phyloP scores from a whole-genome alignment of 306 rosid species.

The Pueraria montana region DNA sequence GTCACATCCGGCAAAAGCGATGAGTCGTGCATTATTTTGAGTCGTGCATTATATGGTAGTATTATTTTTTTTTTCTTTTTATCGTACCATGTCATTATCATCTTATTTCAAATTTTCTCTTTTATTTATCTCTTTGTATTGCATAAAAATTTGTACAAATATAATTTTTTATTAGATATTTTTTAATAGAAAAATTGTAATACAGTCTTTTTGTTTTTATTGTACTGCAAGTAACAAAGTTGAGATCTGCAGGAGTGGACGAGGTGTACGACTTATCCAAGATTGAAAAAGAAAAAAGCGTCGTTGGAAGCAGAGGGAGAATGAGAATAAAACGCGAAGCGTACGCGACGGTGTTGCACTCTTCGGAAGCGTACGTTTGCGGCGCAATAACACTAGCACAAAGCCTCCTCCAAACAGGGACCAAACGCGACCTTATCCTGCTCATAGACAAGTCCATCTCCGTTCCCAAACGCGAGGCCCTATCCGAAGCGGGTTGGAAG shows the following conservation, averaged over 20 bases:
- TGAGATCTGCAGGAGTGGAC: slow-evolving; percentile 56
- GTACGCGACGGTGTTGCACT: slow-evolving; percentile 81
- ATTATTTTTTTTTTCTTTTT: no score
- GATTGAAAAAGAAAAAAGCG: slow-evolving; percentile 47
- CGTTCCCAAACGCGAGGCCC: slow-evolving; percentile 60
- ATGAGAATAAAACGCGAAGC: slow-evolving; percentile 65
- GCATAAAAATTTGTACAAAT: neutral
- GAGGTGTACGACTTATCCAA: slow-evolving; percentile 64
- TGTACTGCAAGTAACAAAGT: no score
- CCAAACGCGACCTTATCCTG: slow-evolving; percentile 79
- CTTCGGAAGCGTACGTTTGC: slow-evolving; percentile 74
- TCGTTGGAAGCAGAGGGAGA: no score
- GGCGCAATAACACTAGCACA: slow-evolving; percentile 85
- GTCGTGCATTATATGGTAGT: no score
- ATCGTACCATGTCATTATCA: no score
- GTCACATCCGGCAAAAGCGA: neutral
- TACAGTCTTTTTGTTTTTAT: no score
- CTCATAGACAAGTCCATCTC: slow-evolving; percentile 75
- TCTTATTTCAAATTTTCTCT: neutral
- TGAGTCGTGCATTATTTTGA: neutral
- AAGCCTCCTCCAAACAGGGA: slow-evolving; percentile 74
- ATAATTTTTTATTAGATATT: no score
- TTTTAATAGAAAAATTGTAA: no score
- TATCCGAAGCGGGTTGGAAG: slow-evolving; percentile 72
- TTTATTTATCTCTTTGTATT: no score